Conservation (phyloP, 106 monocot species). For the Ottelia alismoides region DNA sequence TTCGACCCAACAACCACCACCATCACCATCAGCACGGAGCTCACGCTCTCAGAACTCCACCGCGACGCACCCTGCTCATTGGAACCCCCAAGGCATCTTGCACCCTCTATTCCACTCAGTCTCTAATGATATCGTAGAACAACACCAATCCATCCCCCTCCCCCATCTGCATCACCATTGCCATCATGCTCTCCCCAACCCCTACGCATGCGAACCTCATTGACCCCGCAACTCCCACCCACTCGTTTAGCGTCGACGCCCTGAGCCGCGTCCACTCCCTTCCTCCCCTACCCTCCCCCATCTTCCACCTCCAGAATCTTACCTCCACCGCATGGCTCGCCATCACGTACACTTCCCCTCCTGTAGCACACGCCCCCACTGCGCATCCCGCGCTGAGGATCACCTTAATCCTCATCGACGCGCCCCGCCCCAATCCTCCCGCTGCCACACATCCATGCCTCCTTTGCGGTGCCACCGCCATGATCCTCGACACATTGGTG, state of each 20-base stretch:
- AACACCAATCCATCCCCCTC: too few species aligned
- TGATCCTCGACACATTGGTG: conserved; percentile 7
- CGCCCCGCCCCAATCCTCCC: conserved; percentile 14
- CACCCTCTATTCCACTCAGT: too few species aligned
- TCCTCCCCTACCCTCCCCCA: conserved; percentile 3
- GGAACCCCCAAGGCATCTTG: too few species aligned
- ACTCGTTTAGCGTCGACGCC: conserved; percentile 32
- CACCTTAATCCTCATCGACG: conserved; percentile 29
- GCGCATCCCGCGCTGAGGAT: conserved; percentile 73
- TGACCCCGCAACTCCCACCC: conserved; percentile 22
- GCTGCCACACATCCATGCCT: conserved; percentile 19
- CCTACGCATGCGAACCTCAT: conserved; percentile 47
- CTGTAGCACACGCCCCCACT: conserved; percentile 60
- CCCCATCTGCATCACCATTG: too few species aligned
- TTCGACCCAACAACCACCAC: too few species aligned
- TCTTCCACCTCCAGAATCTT: conserved; percentile 72
- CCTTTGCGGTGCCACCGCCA: conserved; percentile 6
- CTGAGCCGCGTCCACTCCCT: conserved; percentile 34
- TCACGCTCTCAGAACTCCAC: too few species aligned
- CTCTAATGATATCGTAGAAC: too few species aligned
- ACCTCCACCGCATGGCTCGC: conserved; percentile 89
- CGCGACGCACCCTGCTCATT: too few species aligned
- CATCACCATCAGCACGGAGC: too few species aligned
- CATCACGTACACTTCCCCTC: conserved; percentile 47
- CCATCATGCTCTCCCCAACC: too few species aligned